These are phyloP conservation scores for Phytophthora pinifolia DNA, from an alignment of 352 stramenopile species.

Conservation along the genomic window DNA sequence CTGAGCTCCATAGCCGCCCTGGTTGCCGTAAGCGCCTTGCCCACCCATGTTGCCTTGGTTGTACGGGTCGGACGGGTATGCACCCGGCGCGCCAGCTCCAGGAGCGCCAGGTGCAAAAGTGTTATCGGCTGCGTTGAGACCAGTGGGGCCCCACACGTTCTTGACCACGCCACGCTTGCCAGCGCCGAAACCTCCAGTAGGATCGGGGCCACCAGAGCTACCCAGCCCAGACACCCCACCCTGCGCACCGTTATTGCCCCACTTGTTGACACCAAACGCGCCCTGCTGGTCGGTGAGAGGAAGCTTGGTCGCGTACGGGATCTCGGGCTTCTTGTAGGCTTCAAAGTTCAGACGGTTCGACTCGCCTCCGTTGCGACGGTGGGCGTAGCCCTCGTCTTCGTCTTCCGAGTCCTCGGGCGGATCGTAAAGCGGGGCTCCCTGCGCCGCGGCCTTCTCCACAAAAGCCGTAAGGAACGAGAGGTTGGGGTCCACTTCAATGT, in stretches of 20 bases:
- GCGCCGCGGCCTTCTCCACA: conserved; percentile 91
- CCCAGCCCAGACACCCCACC: conserved; percentile 33
- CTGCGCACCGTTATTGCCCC: conserved; percentile 38
- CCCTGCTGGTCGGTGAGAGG: conserved; percentile 54
- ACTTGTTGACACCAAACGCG: conserved; percentile 62
- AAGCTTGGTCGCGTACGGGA: conserved; percentile 81
- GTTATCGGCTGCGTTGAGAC: conserved; percentile 66
- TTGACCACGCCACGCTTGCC: conserved; percentile 62
- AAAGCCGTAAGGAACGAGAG: conserved; percentile 95
- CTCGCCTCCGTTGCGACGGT: conserved; percentile 46
- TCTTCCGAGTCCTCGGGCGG: conserved; percentile 96
- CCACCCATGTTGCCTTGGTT: conserved; percentile 27
- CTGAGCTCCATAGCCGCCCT: conserved; percentile 40
- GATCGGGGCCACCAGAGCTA: conserved; percentile 34
- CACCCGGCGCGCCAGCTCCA: conserved; percentile 26
- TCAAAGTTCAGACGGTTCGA: conserved; percentile 85
- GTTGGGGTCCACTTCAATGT: conserved; percentile 95
- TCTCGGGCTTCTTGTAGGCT: conserved; percentile 90
- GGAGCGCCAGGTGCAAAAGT: conserved; percentile 14
- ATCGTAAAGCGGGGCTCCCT: conserved; percentile 94
- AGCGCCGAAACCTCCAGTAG: conserved; percentile 40
- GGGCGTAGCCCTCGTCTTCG: conserved; percentile 87
- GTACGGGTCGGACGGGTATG: conserved; percentile 43
- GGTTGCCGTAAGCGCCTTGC: conserved; percentile 33
- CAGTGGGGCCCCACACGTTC: conserved; percentile 86